Conservation (phyloP, 2,329 filamentous ascomycete genomes). For the Arthrocladium fulminans region DNA sequence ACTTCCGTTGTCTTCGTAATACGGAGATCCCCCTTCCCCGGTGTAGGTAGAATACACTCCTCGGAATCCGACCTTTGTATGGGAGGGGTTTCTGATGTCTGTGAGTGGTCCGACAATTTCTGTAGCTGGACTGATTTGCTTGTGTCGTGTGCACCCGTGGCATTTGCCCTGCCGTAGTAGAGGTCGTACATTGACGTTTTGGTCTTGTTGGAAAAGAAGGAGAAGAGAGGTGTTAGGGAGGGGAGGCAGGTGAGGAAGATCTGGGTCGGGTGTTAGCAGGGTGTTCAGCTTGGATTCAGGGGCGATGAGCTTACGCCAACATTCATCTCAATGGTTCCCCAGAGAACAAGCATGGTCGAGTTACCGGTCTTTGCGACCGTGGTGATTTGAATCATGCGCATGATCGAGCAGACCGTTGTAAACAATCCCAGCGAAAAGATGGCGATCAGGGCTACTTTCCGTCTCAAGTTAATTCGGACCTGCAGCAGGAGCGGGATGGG, state of each 20-base stretch:
- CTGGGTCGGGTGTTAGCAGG: constrained; percentile 18
- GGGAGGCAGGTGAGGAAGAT: constrained; percentile 31
- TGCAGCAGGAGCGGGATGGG: constrained; percentile 44
- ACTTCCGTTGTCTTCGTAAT: constrained; percentile 10
- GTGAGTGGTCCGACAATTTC: not conserved
- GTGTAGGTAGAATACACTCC: constrained; percentile 1
- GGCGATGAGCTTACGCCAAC: constrained; percentile 39
- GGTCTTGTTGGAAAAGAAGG: constrained; percentile 3
- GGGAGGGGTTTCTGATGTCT: not conserved
- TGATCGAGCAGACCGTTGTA: constrained; percentile 47
- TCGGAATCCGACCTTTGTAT: constrained; percentile 2
- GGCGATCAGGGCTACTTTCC: constrained; percentile 44
- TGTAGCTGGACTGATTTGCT: not conserved
- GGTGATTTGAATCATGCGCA: constrained; percentile 45
- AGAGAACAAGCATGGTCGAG: constrained; percentile 48
- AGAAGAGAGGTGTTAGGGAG: constrained; percentile 26
- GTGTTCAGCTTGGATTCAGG: not conserved
- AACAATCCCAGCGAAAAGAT: constrained; percentile 48
- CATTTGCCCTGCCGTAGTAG: not conserved
- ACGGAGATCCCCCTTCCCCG: not conserved
- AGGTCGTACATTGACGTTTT: not conserved
- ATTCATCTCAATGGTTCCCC: constrained; percentile 51
- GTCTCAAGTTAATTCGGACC: constrained; percentile 41
- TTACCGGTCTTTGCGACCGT: constrained; percentile 42
- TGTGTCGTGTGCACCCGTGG: not conserved